These are phyloP conservation scores for Orbilia blumenaviensis DNA, from an alignment of 2,329 filamentous ascomycete species.

Conservation along the genomic window DNA sequence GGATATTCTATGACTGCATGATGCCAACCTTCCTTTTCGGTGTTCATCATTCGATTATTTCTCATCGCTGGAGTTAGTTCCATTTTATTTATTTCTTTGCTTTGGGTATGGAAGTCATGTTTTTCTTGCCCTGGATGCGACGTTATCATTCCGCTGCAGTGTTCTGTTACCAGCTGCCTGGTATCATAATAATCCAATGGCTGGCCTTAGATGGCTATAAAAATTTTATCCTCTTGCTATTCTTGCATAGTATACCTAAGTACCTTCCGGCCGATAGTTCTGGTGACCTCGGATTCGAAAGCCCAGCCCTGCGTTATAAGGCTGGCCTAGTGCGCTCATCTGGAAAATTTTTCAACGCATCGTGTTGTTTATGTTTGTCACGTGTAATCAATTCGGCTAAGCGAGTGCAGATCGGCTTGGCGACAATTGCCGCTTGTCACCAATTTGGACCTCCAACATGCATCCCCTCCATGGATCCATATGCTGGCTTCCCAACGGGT, in stretches of 20 bases:
- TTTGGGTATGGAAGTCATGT: slow-evolving; percentile 28
- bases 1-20: background rate
- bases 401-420: background rate
- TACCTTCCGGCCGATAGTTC: no score
- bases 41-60: slow-evolving; percentile 15
- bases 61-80: slow-evolving; percentile 36
- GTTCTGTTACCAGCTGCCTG: slow-evolving; percentile 4
- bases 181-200: slow-evolving; percentile 26
- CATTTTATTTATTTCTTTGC: slow-evolving; percentile 24
- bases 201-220: background rate
- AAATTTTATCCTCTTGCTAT: background rate
- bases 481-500: no score
- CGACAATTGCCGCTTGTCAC: background rate
- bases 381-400: background rate
- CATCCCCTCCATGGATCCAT: no score
- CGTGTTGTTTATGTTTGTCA: slow-evolving; percentile 49
- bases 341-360: slow-evolving; percentile 43
- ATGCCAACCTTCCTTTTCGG: background rate
- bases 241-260: no score
- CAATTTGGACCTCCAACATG: background rate
- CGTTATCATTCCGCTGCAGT: background rate
- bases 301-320: background rate
- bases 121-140: slow-evolving; percentile 17
- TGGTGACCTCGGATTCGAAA: background rate
- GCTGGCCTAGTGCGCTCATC: background rate